Base-by-base conservation (phyloP, 2,329 filamentous ascomycete genomes). In the Curvularia verruculosa region DNA sequence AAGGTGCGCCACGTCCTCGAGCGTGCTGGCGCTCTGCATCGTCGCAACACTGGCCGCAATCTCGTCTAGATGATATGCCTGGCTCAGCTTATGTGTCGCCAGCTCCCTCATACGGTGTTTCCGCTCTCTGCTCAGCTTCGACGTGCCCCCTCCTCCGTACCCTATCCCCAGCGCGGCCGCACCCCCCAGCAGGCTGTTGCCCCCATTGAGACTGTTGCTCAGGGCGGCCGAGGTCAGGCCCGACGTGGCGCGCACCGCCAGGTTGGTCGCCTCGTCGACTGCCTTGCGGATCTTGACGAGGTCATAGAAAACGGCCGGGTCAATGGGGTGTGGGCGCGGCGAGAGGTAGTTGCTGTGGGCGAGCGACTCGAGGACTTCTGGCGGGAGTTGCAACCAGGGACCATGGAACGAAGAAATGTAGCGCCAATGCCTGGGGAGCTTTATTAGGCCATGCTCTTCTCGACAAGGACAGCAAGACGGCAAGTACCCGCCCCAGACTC, bases 371-470 rank as follows among this genome's bases (percentile, higher is more conserved):
- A 96, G 87, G 54, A 92, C 85, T 75, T 94, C 90, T 61, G 87
- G 84, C 19, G 90, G 89, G 54, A 94, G 81, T 75, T 92, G 88
- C 13, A 93, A 84, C 91, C 91, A 95, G 65, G 90, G 87, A 23
- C 91, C 91, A 71, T 93, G 88, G 70, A 91, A 95, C 26, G 88
- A 89, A 21, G 90, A 92, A 57, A 95, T 92, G 75, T 92, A 91
- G 62, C 87, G 85, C 91, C 90, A 94, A 78, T 94, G 90, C 75
- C 91, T 94, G 65, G 15, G 40, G 13, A 9, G 24, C 10, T 23
- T 19, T n/a, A 58, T 66, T 59, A 67, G 65, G 40, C 28, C 55
- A 39, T 52, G 26, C 19, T 49, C 36, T 43, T 18, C 26, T 31
- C 28, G 9, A n/a, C 43, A 31, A 46, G 26, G 43, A 29, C 31